Base-by-base conservation (phyloP, 208 protist species). In the Leishmania amazonensis region DNA sequence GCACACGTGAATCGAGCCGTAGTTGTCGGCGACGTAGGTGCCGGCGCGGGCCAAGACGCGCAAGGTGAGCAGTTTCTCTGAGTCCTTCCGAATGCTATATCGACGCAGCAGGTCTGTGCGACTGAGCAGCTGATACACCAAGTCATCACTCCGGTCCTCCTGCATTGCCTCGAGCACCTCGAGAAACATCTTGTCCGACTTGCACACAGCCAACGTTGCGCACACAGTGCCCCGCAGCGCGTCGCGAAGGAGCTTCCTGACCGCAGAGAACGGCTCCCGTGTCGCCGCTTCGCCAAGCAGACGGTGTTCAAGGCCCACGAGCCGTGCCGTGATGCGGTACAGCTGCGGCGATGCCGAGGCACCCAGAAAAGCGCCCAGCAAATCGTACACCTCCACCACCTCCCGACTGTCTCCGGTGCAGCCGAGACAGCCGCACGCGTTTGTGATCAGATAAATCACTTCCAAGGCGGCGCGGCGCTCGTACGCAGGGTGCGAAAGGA, bases 1-100 rank as follows among this genome's bases (percentile, higher is more conserved):
- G 9, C 49, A 47, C 64, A 62, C 38, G 64, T 80, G 76, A 49
- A 72, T 58, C 0, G 35, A 21, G 53, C 62, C 78, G 67, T 81
- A 81, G 78, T 73, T 47, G 78, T 75, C 68, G 15, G 67, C 78
- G 21, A 75, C 78, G 67, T 81, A 81, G 31, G 40, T 73, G 53
- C 38, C 28, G 11, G 78, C 78, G 3, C 24, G 35, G 49, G 47
- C 65, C 31, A 81, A 71, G 28, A 81, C 35, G 42, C 53, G 67
- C 40, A 81, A 24, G 67, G n/a, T 64, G 49, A 51, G 65, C n/a
- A 40, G 8, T 24, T 73, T 81, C 19, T 75, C 62, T 17, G 47
- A 42, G 57, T 62, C 78, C 13, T 75, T 81, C 51, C 51, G 38
- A 28, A 28, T 47, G 35, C n/a, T 68, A 54, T 81, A 75, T 6